Base-by-base conservation (phyloP, 805 yeast species). In the Torulaspora franciscae region DNA sequence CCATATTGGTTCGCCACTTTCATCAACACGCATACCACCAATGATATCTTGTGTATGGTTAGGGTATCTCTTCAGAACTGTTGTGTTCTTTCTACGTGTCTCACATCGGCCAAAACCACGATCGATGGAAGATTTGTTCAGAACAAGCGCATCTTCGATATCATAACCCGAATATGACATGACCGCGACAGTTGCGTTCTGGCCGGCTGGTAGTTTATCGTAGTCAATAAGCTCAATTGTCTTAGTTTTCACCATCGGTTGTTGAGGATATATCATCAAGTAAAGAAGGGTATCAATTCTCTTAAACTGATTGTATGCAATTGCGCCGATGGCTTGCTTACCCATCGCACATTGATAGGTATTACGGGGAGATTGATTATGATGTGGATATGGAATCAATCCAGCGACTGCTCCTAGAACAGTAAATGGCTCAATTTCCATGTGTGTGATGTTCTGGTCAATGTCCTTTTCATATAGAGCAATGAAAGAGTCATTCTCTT, bases 271-370 rank as follows among this genome's bases (percentile, higher is more conserved):
- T n/a, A 89, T 95, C 96, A 93, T 86, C 52, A 93, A 73, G 61
- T 93, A 93, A 52, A 93, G 72, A 60, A 93, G 69, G 1, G 99
- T 93, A 62, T 93, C 99, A 54, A 93, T 91, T 66, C 99, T 82
- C 62, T 88, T 79, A 70, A 93, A 86, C 69, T 93, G 99, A 66
- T 93, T 93, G 65, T 93, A 93, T 8, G 95, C 96, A 68, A 93
- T 93, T 2, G 98, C 98, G 56, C 99, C 99, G 67, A 93, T 91
- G n/a, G 99, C 99, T 71, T 93, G 99, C 69, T 93, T 93, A 80
- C 99, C 99, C 99, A 93, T 93, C 57, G 99, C 99, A 67, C 96
- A 90, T 74, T 93, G 99, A 70, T 93, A 93, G 1, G 99, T 93
- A 64, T 93, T 93, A 81, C 99, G 91, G 49, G 99, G 99, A 45